Conservation (phyloP, 768 basidiomycete genomes). For the Tephrocybe sp. region DNA sequence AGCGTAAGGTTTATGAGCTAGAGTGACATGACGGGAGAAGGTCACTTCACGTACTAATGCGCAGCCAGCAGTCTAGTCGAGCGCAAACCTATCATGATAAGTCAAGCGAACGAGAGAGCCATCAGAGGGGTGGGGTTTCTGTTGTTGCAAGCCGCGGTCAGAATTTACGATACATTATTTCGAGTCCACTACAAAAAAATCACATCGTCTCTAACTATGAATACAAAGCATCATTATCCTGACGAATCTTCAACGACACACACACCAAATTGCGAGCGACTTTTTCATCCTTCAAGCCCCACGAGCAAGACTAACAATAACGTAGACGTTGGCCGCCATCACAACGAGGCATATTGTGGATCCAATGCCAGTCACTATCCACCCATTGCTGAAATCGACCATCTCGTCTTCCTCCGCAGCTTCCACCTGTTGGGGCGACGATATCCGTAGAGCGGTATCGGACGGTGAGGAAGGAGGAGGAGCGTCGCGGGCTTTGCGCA, state of each 20-base stretch:
- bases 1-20: no score
- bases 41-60: no score
- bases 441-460: slow-evolving; percentile 9
- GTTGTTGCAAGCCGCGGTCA: no score
- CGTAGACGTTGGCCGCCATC: slow-evolving; percentile 73
- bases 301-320: slow-evolving; percentile 53
- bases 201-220: no score
- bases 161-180: no score
- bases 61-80: no score
- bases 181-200: no score
- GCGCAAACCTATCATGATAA: no score
- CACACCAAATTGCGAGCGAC: not conserved
- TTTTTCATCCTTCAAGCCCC: not conserved
- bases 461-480: slow-evolving; percentile 38
- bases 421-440: slow-evolving; percentile 20
- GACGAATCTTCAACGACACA: not conserved
- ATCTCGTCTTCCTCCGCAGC: slow-evolving; percentile 30
- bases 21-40: no score
- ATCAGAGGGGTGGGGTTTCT: no score
- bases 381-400: slow-evolving; percentile 66
- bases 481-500: slow-evolving; percentile 40
- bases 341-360: slow-evolving; percentile 63
- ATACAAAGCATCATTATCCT: not conserved
- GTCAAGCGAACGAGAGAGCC: no score
- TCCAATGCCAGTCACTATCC: slow-evolving; percentile 47